Evolutionary conservation across 2,329 filamentous ascomycete genomes (phyloP), one percentile per base, ranked within the genome.

Genomic region (Pseudogymnoascus sp.): DNA sequence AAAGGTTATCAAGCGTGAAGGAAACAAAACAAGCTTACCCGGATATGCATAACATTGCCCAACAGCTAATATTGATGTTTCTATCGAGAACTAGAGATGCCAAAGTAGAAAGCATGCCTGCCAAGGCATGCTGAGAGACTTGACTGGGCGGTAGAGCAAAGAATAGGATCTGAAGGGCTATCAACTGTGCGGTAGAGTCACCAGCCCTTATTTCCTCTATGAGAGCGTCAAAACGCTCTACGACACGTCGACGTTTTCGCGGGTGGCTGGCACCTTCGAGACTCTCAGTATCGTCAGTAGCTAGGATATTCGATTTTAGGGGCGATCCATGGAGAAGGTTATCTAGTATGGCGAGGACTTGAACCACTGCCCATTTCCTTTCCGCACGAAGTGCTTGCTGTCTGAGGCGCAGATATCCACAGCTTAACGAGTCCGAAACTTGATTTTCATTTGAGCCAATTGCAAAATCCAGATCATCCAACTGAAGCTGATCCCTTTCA

Each of bases 1-100:
- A 30, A 52, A 52, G 9, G n/a, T 18, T 30, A 33, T 15, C 4
- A 18, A 8, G n/a, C 26, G 26, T 7, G 10, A 8, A 19, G 15
- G 26, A 52, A 52, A 52, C 15, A 33, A 52, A 52, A 52, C n/a
- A 30, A 33, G 72, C 79, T 69, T 75, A 92, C 90, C 88, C 89
- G 63, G 89, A 79, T 69, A 90, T 83, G n/a, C 85, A 86, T 58
- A 96, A 72, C 76, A 95, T 83, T 15, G 90, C 86, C 94, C 94
- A 99, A 0, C 85, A 89, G 6, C 85, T 82, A 38, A 86, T 75
- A 7, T 73, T 72, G 12, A 75, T 74, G 65, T 87, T 84, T 67
- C 95, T 92, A 67, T 94, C 88, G 8, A 82, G 78, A 41, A 88
- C 82, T 59, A 80, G 77, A 9, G 74, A 71, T 13, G 78, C 74